phyloP scores from a whole-genome alignment of 768 basidiomycete species.

The Termitomyces sp. region DNA sequence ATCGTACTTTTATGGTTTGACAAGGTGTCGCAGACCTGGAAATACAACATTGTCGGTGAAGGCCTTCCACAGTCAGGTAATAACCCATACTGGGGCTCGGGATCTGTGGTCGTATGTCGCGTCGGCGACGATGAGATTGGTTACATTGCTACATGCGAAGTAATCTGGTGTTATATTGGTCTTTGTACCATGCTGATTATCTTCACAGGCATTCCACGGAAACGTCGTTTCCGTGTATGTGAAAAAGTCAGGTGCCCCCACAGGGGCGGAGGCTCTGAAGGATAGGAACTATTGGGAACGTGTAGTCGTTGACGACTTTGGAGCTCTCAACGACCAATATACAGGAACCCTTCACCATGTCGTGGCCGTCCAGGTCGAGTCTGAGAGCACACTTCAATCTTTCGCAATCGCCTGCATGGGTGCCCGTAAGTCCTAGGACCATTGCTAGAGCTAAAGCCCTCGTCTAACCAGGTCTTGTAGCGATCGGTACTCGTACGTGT shows the following conservation, averaged over 20 bases:
- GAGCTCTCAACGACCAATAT: background rate
- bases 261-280: background rate
- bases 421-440: background rate
- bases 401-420: background rate
- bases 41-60: background rate
- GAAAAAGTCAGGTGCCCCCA: background rate
- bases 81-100: background rate
- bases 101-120: background rate
- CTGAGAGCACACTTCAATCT: background rate
- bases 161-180: background rate
- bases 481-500: background rate
- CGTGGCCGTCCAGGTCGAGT: background rate
- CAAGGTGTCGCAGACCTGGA: background rate
- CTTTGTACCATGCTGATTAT: background rate
- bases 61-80: background rate
- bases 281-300: background rate
- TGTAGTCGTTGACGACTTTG: background rate
- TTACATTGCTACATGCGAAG: background rate
- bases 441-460: background rate
- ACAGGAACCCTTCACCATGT: slow-evolving; percentile 1
- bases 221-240: background rate
- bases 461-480: background rate
- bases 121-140: background rate
- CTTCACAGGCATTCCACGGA: background rate
- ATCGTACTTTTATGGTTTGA: background rate